Base-by-base conservation (phyloP, 2,329 filamentous ascomycete genomes). In the Nothopassalora personata region DNA sequence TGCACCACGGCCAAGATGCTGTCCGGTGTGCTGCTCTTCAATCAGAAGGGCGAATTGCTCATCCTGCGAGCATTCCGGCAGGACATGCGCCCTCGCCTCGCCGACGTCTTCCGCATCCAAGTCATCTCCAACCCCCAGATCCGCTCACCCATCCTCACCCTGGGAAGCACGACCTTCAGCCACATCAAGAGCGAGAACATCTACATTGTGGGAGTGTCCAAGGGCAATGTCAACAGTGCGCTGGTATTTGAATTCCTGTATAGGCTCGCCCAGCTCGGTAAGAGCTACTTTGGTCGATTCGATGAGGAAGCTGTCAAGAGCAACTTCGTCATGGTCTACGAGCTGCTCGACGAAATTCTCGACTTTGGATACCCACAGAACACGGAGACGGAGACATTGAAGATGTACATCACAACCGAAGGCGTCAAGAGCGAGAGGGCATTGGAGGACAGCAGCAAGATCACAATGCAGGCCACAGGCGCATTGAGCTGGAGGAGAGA, bases 181-280 rank as follows among this genome's bases (percentile, higher is more conserved):
- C 94, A 99, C 86, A 93, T 99, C 77, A 97, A 96, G 76, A 93
- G 97, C 78, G 94, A 99, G 74, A 99, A 99, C 75, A 97, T 99
- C 73, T 99, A 97, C 76, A 78, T 99, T 68, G 93, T 97, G 57
- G 94, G 93, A 18, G 90, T 99, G 68, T 97, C 92, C 59, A 99
- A 97, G 81, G 97, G 92, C 80, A 99, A 99, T 77, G 94, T 92
- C 79, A 99, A 99, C 83, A 92, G 92, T 11, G 95, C 95, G 46
- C 84, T 99, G 58, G 91, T 99, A 27, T 99, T 99, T 72, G 94
- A 99, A 79, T 99, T 99, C 73, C 81, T 99, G 62, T 97, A 97
- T 79, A 86, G 92, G 68, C 80, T 99, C 71, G 90, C 97, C 66
- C 84, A 88, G 72, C 81, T 99, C 65, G 94, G 94, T 46, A 91